Evolutionary conservation across 1,284 basidiomycete genomes (phyloP).

Genomic region (Cystobasidiaceae sp.): DNA sequence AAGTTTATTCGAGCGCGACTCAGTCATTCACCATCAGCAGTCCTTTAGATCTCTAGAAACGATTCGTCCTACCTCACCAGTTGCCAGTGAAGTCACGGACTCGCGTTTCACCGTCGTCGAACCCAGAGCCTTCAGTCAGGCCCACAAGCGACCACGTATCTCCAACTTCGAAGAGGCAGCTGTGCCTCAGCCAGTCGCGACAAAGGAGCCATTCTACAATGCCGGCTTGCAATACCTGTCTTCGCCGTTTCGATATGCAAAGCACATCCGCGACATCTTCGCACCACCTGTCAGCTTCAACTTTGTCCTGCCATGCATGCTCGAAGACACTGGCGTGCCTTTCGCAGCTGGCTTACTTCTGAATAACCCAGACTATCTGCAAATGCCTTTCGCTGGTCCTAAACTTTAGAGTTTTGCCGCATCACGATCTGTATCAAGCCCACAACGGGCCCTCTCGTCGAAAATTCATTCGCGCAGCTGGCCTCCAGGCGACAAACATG

Average conservation of each 20-base stretch:
- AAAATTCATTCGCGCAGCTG: too few species aligned
- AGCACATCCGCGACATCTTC: background rate
- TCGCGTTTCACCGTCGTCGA: background rate
- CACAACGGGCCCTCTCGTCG: too few species aligned
- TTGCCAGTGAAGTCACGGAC: background rate
- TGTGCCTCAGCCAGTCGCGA: background rate
- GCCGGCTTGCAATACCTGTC: background rate
- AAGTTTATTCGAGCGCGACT: too few species aligned
- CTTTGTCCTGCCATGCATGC: background rate
- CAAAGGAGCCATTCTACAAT: background rate
- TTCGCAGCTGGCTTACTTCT: too few species aligned
- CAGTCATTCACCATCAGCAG: too few species aligned
- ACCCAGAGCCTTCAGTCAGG: background rate
- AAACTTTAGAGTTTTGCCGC: too few species aligned
- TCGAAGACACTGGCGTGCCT: background rate
- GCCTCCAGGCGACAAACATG: too few species aligned
- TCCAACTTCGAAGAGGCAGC: background rate
- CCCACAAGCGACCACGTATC: background rate
- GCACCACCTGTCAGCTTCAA: background rate
- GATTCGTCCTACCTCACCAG: background rate
- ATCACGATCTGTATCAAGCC: too few species aligned
- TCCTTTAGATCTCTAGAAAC: background rate
- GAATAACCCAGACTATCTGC: too few species aligned
- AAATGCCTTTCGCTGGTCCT: too few species aligned
- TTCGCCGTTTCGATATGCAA: background rate